Percentiles rank a stretch among this genome's conserved stretches.
phyloP scores from a whole-genome alignment of 768 basidiomycete genomes.

The Cystofilobasidium ferigula region DNA sequence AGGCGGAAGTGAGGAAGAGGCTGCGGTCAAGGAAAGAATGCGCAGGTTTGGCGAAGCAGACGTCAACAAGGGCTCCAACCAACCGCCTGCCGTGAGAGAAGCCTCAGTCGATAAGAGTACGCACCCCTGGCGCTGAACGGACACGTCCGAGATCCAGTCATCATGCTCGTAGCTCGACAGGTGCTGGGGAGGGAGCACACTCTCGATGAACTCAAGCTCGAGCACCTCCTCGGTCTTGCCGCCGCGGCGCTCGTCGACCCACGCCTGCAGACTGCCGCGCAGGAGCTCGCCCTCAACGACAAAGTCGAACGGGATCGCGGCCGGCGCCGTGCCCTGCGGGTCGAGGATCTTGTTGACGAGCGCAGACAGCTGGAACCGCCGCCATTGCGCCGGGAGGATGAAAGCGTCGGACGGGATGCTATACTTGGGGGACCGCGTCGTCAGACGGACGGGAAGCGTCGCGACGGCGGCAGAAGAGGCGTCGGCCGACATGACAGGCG shows the following conservation, averaged over 20 bases:
- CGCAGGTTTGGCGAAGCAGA: not conserved
- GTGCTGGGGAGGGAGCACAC: conserved; percentile 72
- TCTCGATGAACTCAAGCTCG: conserved; percentile 84
- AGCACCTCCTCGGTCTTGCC: conserved; percentile 64
- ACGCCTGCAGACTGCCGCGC: conserved; percentile 57
- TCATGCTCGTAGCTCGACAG: conserved; percentile 71
- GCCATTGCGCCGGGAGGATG: conserved; percentile 82
- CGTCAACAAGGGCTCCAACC: not conserved
- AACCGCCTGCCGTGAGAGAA: not conserved
- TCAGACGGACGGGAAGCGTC: conserved; percentile 42
- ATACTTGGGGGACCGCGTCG: conserved; percentile 62
- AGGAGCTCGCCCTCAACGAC: conserved; percentile 72
- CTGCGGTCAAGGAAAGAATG: conserved; percentile 37
- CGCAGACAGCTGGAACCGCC: conserved; percentile 90
- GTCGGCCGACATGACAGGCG: not conserved
- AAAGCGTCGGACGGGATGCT: conserved; percentile 76
- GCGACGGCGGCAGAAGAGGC: conserved; percentile 9
- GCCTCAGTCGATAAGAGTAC: not conserved
- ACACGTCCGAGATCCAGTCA: conserved; percentile 84
- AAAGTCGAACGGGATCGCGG: conserved; percentile 85
- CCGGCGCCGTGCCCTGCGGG: conserved; percentile 37
- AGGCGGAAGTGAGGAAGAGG: conserved; percentile 64
- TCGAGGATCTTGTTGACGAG: conserved; percentile 88
- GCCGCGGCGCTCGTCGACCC: conserved; percentile 58
- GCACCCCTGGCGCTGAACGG: conserved; percentile 51